Evolutionary conservation across 1,284 basidiomycete genomes (phyloP).

Genomic region (Cutaneotrichosporon cyanovorans): DNA sequence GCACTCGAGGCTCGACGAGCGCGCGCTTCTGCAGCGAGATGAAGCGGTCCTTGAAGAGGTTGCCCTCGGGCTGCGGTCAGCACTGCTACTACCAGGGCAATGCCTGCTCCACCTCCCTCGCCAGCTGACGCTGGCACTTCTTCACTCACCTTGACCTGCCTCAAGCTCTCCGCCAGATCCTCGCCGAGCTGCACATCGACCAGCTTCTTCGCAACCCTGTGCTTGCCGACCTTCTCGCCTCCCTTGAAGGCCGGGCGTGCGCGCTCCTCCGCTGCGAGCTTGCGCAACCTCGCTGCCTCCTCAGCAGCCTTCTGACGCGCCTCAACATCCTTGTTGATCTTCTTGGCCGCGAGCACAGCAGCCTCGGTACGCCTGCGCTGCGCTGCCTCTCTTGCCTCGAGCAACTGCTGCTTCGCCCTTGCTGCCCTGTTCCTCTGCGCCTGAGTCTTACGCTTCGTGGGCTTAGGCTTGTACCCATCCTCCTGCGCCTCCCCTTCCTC

Average conservation of each 20-base stretch:
- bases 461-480: conserved; percentile 40
- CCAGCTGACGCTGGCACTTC: neutral
- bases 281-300: conserved; percentile 24
- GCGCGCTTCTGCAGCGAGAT: conserved; percentile 49
- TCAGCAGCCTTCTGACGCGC: conserved; percentile 17
- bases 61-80: conserved; percentile 70
- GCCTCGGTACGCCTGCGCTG: conserved; percentile 23
- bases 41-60: conserved; percentile 84
- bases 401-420: conserved; percentile 20
- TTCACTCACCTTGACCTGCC: conserved; percentile 66
- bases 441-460: conserved; percentile 58
- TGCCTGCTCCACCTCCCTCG: conserved; percentile 5
- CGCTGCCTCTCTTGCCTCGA: conserved; percentile 21
- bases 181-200: conserved; percentile 86
- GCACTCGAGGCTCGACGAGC: conserved; percentile 49
- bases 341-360: conserved; percentile 22
- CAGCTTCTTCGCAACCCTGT: conserved; percentile 60
- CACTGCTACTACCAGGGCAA: too few species aligned
- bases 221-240: conserved; percentile 66
- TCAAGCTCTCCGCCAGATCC: conserved; percentile 77
- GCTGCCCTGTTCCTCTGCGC: conserved; percentile 43
- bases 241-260: conserved; percentile 49
- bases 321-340: conserved; percentile 29
- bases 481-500: conserved; percentile 24
- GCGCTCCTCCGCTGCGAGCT: conserved; percentile 55